These are phyloP conservation scores for Hericium rajendrae DNA, from an alignment of 768 basidiomycete species.

Conservation along the genomic window DNA sequence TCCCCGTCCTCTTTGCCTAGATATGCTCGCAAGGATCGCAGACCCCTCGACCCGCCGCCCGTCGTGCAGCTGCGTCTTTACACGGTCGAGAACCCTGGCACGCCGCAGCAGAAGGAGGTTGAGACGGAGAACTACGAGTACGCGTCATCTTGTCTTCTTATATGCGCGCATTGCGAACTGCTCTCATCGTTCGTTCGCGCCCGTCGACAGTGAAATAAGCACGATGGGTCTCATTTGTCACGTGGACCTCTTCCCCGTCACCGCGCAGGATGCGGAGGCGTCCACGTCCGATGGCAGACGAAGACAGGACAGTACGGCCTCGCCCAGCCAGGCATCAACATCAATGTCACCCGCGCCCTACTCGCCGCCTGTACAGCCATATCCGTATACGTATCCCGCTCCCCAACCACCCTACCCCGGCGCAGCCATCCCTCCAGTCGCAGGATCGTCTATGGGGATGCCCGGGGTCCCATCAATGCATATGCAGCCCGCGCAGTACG, in stretches of 20 bases:
- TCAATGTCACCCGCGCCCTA: slow-evolving; percentile 14
- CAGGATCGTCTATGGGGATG: slow-evolving; percentile 1
- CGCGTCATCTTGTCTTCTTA: neutral
- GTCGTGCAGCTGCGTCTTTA: slow-evolving; percentile 18
- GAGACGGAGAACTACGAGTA: slow-evolving; percentile 12
- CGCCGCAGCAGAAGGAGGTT: slow-evolving; percentile 7
- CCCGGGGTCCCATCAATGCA: slow-evolving; percentile 1
- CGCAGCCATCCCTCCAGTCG: neutral
- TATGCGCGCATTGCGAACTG: slow-evolving; percentile 4
- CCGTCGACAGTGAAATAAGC: slow-evolving; percentile 40
- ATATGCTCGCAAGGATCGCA: slow-evolving; percentile 18
- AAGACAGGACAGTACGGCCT: slow-evolving; percentile 1
- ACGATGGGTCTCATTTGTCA: slow-evolving; percentile 65
- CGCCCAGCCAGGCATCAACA: slow-evolving; percentile 10
- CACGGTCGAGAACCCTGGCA: slow-evolving; percentile 5
- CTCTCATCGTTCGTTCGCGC: neutral
- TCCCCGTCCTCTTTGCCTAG: slow-evolving; percentile 1
- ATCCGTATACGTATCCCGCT: slow-evolving; percentile 14
- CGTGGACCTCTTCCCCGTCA: slow-evolving; percentile 65
- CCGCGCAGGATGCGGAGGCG: slow-evolving; percentile 7
- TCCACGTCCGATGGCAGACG: slow-evolving; percentile 4
- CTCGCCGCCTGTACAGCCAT: slow-evolving; percentile 10
- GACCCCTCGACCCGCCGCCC: slow-evolving; percentile 19
- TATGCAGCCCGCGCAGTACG: slow-evolving; percentile 4
- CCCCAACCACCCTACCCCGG: slow-evolving; percentile 11